Evolutionary conservation across 257 asterid species (phyloP), one percentile per base, ranked within the genome.

Genomic region (Scutellaria barbata): DNA sequence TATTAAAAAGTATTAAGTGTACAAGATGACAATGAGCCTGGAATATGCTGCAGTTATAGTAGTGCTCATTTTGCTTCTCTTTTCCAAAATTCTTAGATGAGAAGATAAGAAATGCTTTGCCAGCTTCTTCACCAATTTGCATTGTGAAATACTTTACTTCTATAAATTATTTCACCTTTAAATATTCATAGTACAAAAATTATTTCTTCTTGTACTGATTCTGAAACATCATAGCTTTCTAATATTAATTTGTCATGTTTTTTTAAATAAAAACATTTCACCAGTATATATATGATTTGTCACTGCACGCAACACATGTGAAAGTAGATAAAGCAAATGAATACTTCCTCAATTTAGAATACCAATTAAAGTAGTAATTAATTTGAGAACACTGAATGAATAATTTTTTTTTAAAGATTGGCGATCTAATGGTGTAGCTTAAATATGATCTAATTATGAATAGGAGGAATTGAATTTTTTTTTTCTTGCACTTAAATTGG

Each of bases 11-110:
- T 58, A 14, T 10, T 10, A 76, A 54, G 47, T 76, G 63, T 54
- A 17, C 67, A 72, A 72, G 54, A 46, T 77, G 78, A 77, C 75
- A 66, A 67, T 52, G 72, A 39, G 75, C 9, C 1, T 16, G 63
- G 83, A 79, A 79, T 75, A 42, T 79, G 63, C 72, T 57, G 54
- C 61, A 42, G 57, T 68, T 77, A 10, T 58, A 72, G 75, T 58
- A 72, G 75, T 77, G 78, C 69, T 74, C 70, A 74, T 58, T 74
- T 63, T 56, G 64, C 67, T 62, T 74, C 62, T 18, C 61, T 57
- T 78, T 79, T 48, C 65, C 57, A n/a, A 66, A 69, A 69, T 79
- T 79, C 76, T 61, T n/a, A 64, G 52, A 58, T 64, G 39, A 16
- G 72, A 62, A 78, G 78, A 78, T 68, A 72, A 65, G 74, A 47